Conservation (phyloP, 169 alveolate species). For the Eimeria mitis region DNA sequence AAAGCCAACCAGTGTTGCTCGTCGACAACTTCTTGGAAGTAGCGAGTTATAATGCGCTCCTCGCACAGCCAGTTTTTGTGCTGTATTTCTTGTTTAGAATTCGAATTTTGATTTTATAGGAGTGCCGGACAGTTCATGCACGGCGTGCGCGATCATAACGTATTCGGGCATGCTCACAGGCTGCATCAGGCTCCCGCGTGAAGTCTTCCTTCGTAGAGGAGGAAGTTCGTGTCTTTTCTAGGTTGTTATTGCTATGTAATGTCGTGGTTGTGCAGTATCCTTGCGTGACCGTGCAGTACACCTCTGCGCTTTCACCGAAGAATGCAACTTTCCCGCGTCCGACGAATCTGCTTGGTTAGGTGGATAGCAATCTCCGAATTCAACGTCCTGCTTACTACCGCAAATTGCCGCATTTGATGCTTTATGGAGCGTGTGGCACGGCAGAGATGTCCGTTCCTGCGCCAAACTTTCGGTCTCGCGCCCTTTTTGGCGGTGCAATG, state of each 20-base stretch:
- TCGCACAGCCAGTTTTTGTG: not conserved
- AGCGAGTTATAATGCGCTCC: not conserved
- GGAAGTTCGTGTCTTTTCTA: not conserved
- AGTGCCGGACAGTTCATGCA: not conserved
- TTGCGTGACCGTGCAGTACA: not conserved
- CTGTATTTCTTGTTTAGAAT: not conserved
- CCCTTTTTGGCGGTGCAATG: constrained; percentile 75
- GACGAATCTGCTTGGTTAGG: not conserved
- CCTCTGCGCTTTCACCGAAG: not conserved
- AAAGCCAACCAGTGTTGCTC: not conserved
- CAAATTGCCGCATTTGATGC: not conserved
- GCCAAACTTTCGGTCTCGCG: not conserved
- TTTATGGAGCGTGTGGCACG: not conserved
- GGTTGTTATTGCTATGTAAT: not conserved
- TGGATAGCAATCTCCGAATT: not conserved
- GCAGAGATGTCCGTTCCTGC: constrained; percentile 20
- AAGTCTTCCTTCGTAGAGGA: not conserved
- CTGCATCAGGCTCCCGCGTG: not conserved
- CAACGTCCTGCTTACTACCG: not conserved
- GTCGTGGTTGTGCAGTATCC: not conserved
- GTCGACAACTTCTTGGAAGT: not conserved
- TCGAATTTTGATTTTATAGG: not conserved
- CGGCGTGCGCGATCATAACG: not conserved
- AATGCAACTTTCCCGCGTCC: not conserved
- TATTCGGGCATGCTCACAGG: not conserved